Evolutionary conservation across 169 alveolate genomes (phyloP), one percentile per base, ranked within the genome.

Genomic region (Eimeria necatrix): DNA sequence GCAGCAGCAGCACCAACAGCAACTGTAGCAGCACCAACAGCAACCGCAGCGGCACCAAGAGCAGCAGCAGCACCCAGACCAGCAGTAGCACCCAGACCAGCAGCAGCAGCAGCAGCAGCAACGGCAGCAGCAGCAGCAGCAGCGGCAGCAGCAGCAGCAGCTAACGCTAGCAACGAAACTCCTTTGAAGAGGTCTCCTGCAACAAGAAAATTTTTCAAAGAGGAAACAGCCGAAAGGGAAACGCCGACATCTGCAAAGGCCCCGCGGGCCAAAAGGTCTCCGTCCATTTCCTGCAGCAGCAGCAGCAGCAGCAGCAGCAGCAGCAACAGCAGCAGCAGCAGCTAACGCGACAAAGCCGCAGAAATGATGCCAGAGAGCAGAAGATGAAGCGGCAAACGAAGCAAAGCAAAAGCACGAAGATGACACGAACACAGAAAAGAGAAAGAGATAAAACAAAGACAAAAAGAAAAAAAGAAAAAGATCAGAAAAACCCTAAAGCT

Each of bases 261-360:
- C 56, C 94, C 94, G 32, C 94, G 94, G 32, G 83, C 56, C 20
- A 89, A 41, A 46, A 70, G 53, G 49, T 70, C 83, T n/a, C 94
- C 89, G n/a, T 89, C 94, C 89, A 89, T 71, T 26, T 89, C 94
- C 94, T 89, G 74, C 56, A 89, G 41, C 41, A 32, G 41, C 41
- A 32, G 2, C 41, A 32, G 41, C 41, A 32, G 41, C 2, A 32
- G 41, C 41, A 32, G 41, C 41, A 32, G 41, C 0, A 89, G 41
- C 41, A 32, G 41, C 41, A 32, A 32, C 41, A 32, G 41, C 41
- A 32, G 41, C 2, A 32, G 41, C 41, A 32, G 41, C 41, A 32
- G 41, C 0, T 0, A 32, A 32, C 0, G 41, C 41, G 41, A 32
- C 0, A 32, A 32, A 32, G 3, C 41, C 41, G 41, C 41, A 32